Evolutionary conservation across 306 rosid species (phyloP).

Genomic region (Sophora flavescens): DNA sequence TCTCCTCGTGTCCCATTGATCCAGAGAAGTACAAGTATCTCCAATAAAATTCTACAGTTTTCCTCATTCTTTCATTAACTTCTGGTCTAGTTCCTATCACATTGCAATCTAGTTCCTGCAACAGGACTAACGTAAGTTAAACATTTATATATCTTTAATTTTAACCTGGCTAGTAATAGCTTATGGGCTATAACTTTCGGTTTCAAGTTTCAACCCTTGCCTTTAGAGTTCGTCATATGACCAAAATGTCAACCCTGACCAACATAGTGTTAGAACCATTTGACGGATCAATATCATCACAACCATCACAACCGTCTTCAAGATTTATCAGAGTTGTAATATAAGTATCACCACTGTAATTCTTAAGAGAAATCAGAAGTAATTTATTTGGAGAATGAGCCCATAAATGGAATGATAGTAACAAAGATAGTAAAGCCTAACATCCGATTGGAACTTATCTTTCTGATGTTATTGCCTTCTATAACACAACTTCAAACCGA

Average conservation of each 20-base stretch:
- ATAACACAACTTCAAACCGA: constrained; percentile 31
- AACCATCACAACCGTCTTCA: constrained; percentile 2
- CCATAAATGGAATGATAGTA: constrained; percentile 22
- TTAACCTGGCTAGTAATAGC: constrained; percentile 7
- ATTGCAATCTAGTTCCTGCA: not conserved
- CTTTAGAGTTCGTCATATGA: not conserved
- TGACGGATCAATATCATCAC: not conserved
- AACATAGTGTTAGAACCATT: no score
- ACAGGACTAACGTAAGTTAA: no score
- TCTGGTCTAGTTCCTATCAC: no score
- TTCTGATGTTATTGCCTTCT: constrained; percentile 21
- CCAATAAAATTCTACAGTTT: no score
- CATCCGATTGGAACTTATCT: constrained; percentile 2
- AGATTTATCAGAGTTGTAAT: not conserved
- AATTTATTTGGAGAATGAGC: not conserved
- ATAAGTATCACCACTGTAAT: not conserved
- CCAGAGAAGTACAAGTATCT: no score
- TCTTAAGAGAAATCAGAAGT: constrained; percentile 5
- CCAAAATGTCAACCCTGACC: not conserved
- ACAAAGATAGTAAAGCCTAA: constrained; percentile 13
- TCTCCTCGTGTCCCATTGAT: no score
- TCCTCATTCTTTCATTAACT: no score
- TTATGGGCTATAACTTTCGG: not conserved
- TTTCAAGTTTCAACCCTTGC: not conserved
- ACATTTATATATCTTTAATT: no score